Base-by-base conservation (phyloP, 768 basidiomycete genomes). In the Tricholoma bakamatsutake region DNA sequence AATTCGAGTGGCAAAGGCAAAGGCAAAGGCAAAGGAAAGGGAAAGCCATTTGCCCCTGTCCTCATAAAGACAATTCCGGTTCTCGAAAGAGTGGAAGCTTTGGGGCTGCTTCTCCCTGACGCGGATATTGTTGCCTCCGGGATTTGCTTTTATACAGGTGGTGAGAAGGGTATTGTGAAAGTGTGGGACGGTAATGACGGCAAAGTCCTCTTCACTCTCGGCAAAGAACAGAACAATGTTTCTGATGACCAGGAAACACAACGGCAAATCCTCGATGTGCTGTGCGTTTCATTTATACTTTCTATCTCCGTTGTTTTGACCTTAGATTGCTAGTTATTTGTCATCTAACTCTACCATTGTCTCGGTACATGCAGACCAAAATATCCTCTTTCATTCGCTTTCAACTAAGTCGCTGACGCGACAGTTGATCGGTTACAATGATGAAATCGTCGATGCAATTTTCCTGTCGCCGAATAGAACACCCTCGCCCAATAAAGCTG, bases 381-480 rank as follows among this genome's bases (percentile, higher is more conserved):
- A 98, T 62, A 95, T 99, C 62, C 78, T 94, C 47, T 93, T 93
- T 72, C 85, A 94, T 69, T 93, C 91, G 2, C 73, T 96, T 7
- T 68, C 76, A n/a, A 81, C 82, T 1, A 79, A 78, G 31, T 73
- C 79, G 8, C 72, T 90, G 24, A 74, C 78, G 2, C 87, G 90
- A 15, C 96, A 98, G 62, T 73, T 98, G 61, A 85, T 98, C 63
- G 97, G 97, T 0, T 99, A 88, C 78, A 98, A 98, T 69, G 97
- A 99, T 70, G 96, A 98, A 70, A 94, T 98, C 61, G 88, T 98
- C 50, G 97, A 98, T 64, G 82, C 86, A 4, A 77, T 81, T 27
- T 92, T 94, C 72, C 78, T 99, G 56, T 81, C 81, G 45, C 67
- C 74, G 18, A 47, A 67, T 17, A 63, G 60, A 6, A 61, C 60